Percentiles rank a stretch among this genome's conserved stretches.
Conservation (phyloP, 2,329 filamentous ascomycete species). For the Annulohypoxylon truncatum region DNA sequence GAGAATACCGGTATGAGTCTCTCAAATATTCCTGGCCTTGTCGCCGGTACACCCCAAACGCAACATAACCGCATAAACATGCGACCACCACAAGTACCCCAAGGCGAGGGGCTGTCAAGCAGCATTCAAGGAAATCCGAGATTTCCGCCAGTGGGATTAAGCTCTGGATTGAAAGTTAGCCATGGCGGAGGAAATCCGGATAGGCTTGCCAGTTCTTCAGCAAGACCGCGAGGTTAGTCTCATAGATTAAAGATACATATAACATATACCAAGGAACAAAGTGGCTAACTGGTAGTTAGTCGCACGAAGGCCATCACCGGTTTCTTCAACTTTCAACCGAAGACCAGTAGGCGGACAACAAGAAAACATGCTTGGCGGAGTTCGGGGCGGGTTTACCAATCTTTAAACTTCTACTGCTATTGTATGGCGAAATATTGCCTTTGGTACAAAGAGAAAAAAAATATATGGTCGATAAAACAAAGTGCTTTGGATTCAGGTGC, state of each 20-base stretch:
- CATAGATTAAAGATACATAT: not conserved
- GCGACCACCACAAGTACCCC: slow-evolving; percentile 22
- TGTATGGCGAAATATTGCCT: not conserved
- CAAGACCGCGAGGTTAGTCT: slow-evolving; percentile 44
- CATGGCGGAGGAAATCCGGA: slow-evolving; percentile 36
- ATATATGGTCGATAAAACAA: not conserved
- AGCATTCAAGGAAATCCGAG: slow-evolving; percentile 33
- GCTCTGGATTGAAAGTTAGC: slow-evolving; percentile 48
- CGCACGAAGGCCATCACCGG: slow-evolving; percentile 38
- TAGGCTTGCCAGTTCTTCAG: slow-evolving; percentile 31
- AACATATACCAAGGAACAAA: not conserved
- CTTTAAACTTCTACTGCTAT: not conserved
- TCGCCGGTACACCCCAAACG: slow-evolving; percentile 46
- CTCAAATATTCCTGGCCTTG: slow-evolving; percentile 49
- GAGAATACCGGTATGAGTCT: slow-evolving; percentile 44
- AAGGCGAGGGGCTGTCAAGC: slow-evolving; percentile 32
- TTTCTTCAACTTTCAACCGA: slow-evolving; percentile 35
- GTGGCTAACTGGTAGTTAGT: slow-evolving; percentile 36
- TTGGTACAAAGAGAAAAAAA: not conserved
- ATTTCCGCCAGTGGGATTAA: slow-evolving; percentile 45
- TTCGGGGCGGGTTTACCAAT: slow-evolving; percentile 32
- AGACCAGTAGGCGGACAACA: slow-evolving; percentile 31
- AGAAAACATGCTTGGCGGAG: slow-evolving; percentile 30
- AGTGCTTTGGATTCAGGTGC: not conserved
- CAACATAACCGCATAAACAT: slow-evolving; percentile 39